Evolutionary conservation across 306 rosid genomes (phyloP), one percentile per base, ranked within the genome.

Genomic region (Fragaria vesca): DNA sequence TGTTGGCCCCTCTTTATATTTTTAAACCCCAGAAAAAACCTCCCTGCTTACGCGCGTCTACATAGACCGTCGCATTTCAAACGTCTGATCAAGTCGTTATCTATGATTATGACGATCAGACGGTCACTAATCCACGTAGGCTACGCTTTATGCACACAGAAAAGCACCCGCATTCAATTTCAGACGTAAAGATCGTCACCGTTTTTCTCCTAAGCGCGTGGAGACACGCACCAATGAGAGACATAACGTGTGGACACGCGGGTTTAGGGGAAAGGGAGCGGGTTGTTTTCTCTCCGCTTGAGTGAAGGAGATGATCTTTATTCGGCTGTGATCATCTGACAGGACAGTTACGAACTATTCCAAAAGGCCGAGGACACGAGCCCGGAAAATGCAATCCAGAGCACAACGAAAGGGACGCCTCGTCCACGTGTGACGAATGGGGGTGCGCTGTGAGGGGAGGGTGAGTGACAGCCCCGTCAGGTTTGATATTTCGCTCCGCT

Each of bases 261-360:
- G 79, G 77, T 72, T 17, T 11, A 1, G 3, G 16, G 34, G 34
- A 75, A 0, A 24, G 26, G 3, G 5, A 18, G 80, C 17, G 63
- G 20, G 18, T 34, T 50, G 69, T 38, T 43, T 75, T 57, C 78
- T 72, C 36, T 32, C 30, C 10, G 40, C 69, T 70, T 54, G 66
- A 63, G 85, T 73, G 82, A 77, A 76, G 34, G 77, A 82, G 79
- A 69, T 78, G 80, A 83, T 87, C 89, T 86, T 83, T 83, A 75
- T 87, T 76, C 74, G 82, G 83, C 75, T 36, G 81, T 77, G 85
- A 85, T 80, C 85, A 52, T 26, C 79, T 85, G 88, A 87, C 81
- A 43, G 82, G 88, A 85, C 83, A 76, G 86, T 83, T 83, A 83
- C 71, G 45, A 75, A 83, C 78, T 82, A 57, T 79, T 77, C 72